These are phyloP conservation scores for Miscanthus sacchariflorus DNA, from an alignment of 202 grass and related monocot species.

Conservation along the genomic window DNA sequence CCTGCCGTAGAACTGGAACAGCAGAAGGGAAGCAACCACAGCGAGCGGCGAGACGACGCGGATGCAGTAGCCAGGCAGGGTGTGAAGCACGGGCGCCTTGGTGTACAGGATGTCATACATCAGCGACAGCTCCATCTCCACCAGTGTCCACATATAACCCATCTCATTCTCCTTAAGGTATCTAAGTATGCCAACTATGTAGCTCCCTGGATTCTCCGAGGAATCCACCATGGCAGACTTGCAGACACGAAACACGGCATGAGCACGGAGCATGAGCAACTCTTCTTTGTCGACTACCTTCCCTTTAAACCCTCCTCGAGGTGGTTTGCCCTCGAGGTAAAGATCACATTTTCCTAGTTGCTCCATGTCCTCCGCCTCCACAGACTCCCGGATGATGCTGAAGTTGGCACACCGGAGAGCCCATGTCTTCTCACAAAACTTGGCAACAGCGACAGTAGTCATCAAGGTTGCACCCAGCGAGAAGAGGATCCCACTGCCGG, in stretches of 20 bases:
- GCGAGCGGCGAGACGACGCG: neutral
- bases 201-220: neutral
- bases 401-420: slow-evolving; percentile 44
- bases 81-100: slow-evolving; percentile 39
- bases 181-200: neutral
- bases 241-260: slow-evolving; percentile 45
- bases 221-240: slow-evolving; percentile 37
- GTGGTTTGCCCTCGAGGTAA: neutral
- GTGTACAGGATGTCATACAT: slow-evolving; percentile 60
- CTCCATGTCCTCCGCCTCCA: neutral
- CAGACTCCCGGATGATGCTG: slow-evolving; percentile 23
- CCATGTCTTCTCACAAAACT: slow-evolving; percentile 55
- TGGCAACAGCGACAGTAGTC: slow-evolving; percentile 26
- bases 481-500: neutral
- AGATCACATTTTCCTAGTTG: neutral
- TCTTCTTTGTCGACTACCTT: neutral
- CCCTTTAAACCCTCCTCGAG: neutral
- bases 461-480: slow-evolving; percentile 40
- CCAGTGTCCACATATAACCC: slow-evolving; percentile 23
- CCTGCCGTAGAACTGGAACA: neutral
- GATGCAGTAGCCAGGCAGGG: slow-evolving; percentile 22
- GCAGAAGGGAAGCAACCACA: neutral
- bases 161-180: neutral
- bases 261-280: slow-evolving; percentile 10
- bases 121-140: slow-evolving; percentile 56